phyloP scores from a whole-genome alignment of 768 basidiomycete species.

The Cystobasidium tubakii region DNA sequence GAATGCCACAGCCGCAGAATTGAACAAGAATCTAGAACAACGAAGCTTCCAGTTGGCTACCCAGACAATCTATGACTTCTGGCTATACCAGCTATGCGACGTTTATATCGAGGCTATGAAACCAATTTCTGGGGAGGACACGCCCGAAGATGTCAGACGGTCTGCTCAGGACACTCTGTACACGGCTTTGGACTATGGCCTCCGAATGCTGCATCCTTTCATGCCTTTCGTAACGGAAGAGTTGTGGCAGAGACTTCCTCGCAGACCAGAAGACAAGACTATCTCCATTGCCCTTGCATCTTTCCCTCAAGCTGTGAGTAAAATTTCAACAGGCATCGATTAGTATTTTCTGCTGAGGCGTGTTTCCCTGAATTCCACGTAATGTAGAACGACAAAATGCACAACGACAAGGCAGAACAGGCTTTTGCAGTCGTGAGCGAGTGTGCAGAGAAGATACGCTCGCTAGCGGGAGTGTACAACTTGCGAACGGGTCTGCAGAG shows the following conservation, averaged over 20 bases:
- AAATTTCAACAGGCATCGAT: too few species aligned
- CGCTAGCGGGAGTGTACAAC: slow-evolving; percentile 81
- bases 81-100: slow-evolving; percentile 98
- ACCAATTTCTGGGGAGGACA: slow-evolving; percentile 79
- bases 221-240: slow-evolving; percentile 99
- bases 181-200: slow-evolving; percentile 82
- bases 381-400: slow-evolving; percentile 35
- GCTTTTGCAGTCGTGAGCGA: slow-evolving; percentile 80
- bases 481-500: slow-evolving; percentile 77
- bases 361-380: slow-evolving; percentile 57
- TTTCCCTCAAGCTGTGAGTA: slow-evolving; percentile 72
- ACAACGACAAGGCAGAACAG: slow-evolving; percentile 63
- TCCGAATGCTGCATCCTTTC: slow-evolving; percentile 88
- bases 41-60: slow-evolving; percentile 94
- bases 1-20: slow-evolving; percentile 68
- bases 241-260: slow-evolving; percentile 90
- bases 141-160: slow-evolving; percentile 56
- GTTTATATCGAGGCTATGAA: slow-evolving; percentile 99
- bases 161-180: slow-evolving; percentile 96
- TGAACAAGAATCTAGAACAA: slow-evolving; percentile 67
- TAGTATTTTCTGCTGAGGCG: background rate
- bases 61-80: slow-evolving; percentile 78
- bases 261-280: slow-evolving; percentile 71
- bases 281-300: slow-evolving; percentile 82
- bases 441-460: slow-evolving; percentile 70